A percentile compares a stretch with the other conserved stretches of the same genome.
Conservation (phyloP, 2,329 filamentous ascomycete species). For the Fusarium abutilonis region DNA sequence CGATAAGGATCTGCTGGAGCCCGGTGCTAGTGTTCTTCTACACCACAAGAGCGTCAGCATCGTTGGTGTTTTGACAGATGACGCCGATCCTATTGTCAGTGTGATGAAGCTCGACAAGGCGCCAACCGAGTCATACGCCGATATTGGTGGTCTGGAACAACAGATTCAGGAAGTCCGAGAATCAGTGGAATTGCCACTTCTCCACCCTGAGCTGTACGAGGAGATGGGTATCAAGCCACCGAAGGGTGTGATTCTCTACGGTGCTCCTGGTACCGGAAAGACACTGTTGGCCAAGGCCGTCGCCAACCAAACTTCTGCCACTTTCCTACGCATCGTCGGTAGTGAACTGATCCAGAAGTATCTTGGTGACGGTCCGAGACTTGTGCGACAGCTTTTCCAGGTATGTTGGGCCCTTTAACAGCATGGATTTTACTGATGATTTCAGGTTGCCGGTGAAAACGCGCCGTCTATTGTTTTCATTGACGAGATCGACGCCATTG, state of each 20-base stretch:
- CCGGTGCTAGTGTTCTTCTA: constrained; percentile 91
- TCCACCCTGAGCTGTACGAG: constrained; percentile 97
- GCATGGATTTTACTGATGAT: constrained; percentile 11
- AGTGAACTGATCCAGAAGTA: constrained; percentile 99
- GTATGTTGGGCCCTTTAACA: constrained; percentile 51
- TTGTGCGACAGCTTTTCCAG: constrained; percentile 96
- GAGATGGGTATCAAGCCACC: constrained; percentile 99
- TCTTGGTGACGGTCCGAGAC: constrained; percentile 90
- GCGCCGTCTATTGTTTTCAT: constrained; percentile 98
- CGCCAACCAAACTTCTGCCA: constrained; percentile 98
- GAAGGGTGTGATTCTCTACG: constrained; percentile 99
- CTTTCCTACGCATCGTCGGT: constrained; percentile 96
- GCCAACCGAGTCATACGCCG: constrained; percentile 96
- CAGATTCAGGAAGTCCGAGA: constrained; percentile 99
- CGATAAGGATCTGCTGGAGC: constrained; percentile 97
- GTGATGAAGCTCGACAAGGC: constrained; percentile 99
- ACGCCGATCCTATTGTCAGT: constrained; percentile 92
- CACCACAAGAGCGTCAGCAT: constrained; percentile 99
- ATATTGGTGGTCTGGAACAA: constrained; percentile 93
- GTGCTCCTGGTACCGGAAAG: constrained; percentile 96
- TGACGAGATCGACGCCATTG: constrained; percentile 98
- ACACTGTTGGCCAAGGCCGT: constrained; percentile 96
- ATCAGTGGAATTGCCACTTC: constrained; percentile 91
- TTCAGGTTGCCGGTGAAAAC: constrained; percentile 89
- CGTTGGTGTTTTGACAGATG: constrained; percentile 95